Evolutionary conservation across 2,329 filamentous ascomycete genomes (phyloP).

Genomic region (Cytospora paraplurivora): DNA sequence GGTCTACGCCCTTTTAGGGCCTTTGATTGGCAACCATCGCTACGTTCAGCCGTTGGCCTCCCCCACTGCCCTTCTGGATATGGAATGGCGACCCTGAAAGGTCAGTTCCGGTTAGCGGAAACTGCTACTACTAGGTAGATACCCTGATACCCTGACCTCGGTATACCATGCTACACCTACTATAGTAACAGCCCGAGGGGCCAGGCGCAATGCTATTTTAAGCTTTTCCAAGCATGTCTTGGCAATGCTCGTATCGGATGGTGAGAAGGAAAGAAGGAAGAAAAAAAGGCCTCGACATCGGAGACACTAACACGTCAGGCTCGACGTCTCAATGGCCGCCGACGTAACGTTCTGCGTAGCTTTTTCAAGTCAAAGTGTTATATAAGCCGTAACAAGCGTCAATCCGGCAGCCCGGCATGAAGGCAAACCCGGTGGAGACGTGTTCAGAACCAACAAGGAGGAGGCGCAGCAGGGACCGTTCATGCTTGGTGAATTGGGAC

Average conservation of each 20-base stretch:
- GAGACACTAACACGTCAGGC: not conserved
- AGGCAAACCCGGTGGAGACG: not conserved
- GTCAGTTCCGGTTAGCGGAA: not conserved
- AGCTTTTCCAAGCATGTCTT: not conserved
- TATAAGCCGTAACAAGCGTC: no score
- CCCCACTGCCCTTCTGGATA: not conserved
- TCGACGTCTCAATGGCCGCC: not conserved
- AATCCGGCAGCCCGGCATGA: no score
- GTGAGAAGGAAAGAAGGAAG: not conserved
- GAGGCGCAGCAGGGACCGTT: constrained; percentile 8
- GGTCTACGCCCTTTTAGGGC: not conserved
- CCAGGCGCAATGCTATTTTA: not conserved
- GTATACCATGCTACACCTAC: no score
- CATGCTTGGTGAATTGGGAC: constrained; percentile 14
- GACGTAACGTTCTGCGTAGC: not conserved
- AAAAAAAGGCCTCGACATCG: not conserved
- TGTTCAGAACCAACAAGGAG: not conserved
- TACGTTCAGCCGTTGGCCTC: not conserved
- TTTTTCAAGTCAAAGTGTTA: no score
- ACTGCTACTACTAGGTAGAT: no score
- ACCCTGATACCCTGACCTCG: no score
- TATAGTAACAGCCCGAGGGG: no score
- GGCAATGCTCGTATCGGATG: not conserved
- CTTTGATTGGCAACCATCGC: not conserved
- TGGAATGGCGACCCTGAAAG: not conserved